Evolutionary conservation across 208 protist genomes (phyloP).

Genomic region (Trypanosoma cruzi): DNA sequence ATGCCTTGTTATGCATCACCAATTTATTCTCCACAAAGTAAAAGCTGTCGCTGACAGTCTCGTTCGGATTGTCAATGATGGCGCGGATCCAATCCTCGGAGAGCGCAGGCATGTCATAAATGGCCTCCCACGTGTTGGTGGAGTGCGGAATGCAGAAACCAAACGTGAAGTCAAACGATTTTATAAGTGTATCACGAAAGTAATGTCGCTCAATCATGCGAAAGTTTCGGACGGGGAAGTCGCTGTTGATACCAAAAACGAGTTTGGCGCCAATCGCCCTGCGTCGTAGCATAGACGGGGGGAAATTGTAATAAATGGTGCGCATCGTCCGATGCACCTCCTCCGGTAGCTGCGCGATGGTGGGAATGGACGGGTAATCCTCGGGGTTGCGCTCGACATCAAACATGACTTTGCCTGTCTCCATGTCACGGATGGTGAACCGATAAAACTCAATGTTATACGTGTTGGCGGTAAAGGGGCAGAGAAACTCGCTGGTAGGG

Average conservation of each 20-base stretch:
- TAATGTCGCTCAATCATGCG: constrained; percentile 98
- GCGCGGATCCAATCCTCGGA: constrained; percentile 79
- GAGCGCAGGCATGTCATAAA: constrained; percentile 94
- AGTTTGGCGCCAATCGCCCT: constrained; percentile 88
- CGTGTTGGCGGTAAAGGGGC: constrained; percentile 89
- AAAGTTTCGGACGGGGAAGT: constrained; percentile 90
- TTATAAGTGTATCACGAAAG: constrained; percentile 94
- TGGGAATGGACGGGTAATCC: constrained; percentile 30
- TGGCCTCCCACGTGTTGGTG: constrained; percentile 95
- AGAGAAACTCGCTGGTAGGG: constrained; percentile 90
- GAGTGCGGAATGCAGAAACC: constrained; percentile 97
- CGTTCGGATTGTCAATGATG: constrained; percentile 90
- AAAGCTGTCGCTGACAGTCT: constrained; percentile 95
- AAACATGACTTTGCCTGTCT: constrained; percentile 83
- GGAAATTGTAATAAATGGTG: constrained; percentile 92
- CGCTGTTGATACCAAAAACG: constrained; percentile 89
- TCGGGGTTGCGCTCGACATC: constrained; percentile 69
- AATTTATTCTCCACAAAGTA: constrained; percentile 95
- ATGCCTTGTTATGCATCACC: constrained; percentile 97
- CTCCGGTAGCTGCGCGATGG: constrained; percentile 32
- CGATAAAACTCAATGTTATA: constrained; percentile 95
- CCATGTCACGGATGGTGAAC: constrained; percentile 94
- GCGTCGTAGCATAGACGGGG: constrained; percentile 72
- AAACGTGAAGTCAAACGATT: constrained; percentile 96
- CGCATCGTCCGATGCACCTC: constrained; percentile 62